phyloP scores from a whole-genome alignment of 75 land plant genomes.

The Picea sitchensis region DNA sequence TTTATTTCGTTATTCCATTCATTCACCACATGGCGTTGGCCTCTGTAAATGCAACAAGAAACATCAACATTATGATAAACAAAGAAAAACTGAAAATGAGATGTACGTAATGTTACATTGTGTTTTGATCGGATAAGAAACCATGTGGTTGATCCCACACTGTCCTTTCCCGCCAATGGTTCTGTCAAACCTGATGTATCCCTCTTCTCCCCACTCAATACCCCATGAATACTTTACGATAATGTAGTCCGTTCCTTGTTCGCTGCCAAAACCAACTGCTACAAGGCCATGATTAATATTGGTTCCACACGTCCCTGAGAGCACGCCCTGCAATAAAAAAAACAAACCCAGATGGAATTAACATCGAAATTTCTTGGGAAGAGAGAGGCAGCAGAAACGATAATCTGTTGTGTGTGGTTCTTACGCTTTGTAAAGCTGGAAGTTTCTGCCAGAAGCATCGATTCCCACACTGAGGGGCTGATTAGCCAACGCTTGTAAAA shows the following conservation, averaged over 20 bases:
- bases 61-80: too few relatives aligned
- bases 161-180: slow-evolving; percentile 9
- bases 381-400: background rate
- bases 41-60: too few relatives aligned
- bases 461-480: slow-evolving; percentile 11
- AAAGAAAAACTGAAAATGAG: too few relatives aligned
- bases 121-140: slow-evolving; percentile 28
- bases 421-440: slow-evolving; percentile 77
- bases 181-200: slow-evolving; percentile 28
- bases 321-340: slow-evolving; percentile 17
- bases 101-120: background rate
- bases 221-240: slow-evolving; percentile 41
- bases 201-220: slow-evolving; percentile 25
- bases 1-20: too few relatives aligned
- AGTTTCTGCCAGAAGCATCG: slow-evolving; percentile 68
- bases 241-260: slow-evolving; percentile 17
- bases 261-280: slow-evolving; percentile 28
- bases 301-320: slow-evolving; percentile 27
- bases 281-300: slow-evolving; percentile 25
- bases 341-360: background rate
- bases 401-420: background rate
- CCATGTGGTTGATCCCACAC: slow-evolving; percentile 25
- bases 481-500: slow-evolving; percentile 8
- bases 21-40: too few relatives aligned
- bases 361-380: background rate